phyloP scores from a whole-genome alignment of 768 basidiomycete genomes.

The Flagelloscypha sp. region DNA sequence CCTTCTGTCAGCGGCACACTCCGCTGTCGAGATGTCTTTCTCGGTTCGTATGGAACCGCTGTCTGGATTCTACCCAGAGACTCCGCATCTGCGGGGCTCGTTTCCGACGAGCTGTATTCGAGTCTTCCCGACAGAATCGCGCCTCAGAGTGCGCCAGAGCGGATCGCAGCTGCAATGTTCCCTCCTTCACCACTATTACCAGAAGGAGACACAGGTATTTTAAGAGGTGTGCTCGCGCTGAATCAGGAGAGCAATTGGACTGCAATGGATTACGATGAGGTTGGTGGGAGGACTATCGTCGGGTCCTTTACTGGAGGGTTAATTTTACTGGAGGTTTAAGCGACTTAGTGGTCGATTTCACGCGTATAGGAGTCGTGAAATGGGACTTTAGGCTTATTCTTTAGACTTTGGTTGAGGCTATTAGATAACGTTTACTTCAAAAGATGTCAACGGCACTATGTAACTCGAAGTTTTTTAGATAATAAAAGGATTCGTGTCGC shows the following conservation, averaged over 20 bases:
- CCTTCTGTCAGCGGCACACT: conserved; percentile 41
- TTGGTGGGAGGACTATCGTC: too few species aligned
- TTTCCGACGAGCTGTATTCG: conserved; percentile 17
- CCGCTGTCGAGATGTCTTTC: conserved; percentile 43
- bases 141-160: conserved; percentile 20
- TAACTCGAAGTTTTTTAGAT: too few species aligned
- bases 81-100: conserved; percentile 29
- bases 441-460: too few species aligned
- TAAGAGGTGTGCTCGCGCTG: conserved; percentile 3
- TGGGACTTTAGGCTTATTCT: too few species aligned
- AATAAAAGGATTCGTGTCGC: too few species aligned
- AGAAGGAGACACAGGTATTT: conserved; percentile 11
- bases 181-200: conserved; percentile 47
- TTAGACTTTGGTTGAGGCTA: too few species aligned
- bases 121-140: conserved; percentile 10
- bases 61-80: conserved; percentile 55
- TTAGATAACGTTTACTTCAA: too few species aligned
- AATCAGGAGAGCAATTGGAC: conserved; percentile 36
- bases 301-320: too few species aligned
- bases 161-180: conserved; percentile 41
- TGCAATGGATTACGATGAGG: conserved; percentile 56
- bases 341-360: too few species aligned
- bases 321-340: too few species aligned
- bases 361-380: too few species aligned
- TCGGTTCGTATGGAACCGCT: conserved; percentile 51